A percentile compares a stretch with the other conserved stretches of the same genome.
Evolutionary conservation across 176 grass and related monocot genomes (phyloP).

Genomic region (Tillandsia leiboldiana): DNA sequence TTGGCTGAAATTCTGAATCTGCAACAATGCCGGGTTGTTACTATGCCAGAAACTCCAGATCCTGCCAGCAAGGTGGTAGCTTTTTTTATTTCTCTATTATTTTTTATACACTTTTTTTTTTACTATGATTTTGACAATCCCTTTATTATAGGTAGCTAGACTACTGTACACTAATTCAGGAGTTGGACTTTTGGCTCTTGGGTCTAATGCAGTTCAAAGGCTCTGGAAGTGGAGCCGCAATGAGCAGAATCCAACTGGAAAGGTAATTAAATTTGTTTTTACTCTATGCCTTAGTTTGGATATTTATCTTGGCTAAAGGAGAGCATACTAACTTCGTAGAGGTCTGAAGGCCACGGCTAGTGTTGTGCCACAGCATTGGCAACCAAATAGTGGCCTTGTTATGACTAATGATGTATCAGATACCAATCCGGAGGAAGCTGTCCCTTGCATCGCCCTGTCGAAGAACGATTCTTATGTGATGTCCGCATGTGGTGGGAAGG

Average conservation of each 20-base stretch:
- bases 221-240: conserved; percentile 81
- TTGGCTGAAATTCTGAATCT: conserved; percentile 65
- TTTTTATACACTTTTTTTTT: conserved; percentile 7
- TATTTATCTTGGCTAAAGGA: conserved; percentile 1
- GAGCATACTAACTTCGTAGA: conserved; percentile 5
- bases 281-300: conserved; percentile 20
- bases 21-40: conserved; percentile 70
- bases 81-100: conserved; percentile 16
- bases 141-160: conserved; percentile 62
- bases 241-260: conserved; percentile 80
- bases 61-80: conserved; percentile 52
- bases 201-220: conserved; percentile 87
- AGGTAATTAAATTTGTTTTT: conserved; percentile 39
- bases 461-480: conserved; percentile 99
- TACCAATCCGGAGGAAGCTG: conserved; percentile 56
- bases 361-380: conserved; percentile 85
- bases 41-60: conserved; percentile 80
- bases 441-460: conserved; percentile 92
- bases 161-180: conserved; percentile 93
- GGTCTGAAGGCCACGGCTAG: conserved; percentile 64
- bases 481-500: conserved; percentile 96
- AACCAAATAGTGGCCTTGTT: conserved; percentile 77
- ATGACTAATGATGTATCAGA: conserved; percentile 84
- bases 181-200: conserved; percentile 71
- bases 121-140: neutral